Conservation (phyloP, 2,329 filamentous ascomycete genomes). For the Aspergillaceae sp. region DNA sequence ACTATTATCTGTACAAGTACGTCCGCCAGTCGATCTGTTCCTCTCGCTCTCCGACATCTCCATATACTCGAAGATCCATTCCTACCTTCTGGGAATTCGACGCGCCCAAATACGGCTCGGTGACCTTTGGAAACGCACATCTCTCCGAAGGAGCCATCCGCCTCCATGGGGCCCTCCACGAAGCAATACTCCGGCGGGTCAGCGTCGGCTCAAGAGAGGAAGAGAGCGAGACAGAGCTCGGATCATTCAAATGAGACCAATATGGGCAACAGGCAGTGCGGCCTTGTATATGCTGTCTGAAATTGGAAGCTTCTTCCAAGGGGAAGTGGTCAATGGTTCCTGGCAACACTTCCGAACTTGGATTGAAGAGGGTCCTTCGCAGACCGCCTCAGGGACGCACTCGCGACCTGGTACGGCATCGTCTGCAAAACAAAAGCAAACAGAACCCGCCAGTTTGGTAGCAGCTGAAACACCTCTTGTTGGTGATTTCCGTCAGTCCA, state of each 20-base stretch:
- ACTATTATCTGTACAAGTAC: conserved; percentile 60
- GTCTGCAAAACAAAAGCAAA: conserved; percentile 19
- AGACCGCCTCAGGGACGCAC: conserved; percentile 14
- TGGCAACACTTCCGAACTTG: conserved; percentile 74
- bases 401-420: conserved; percentile 34
- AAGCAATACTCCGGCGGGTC: conserved; percentile 53
- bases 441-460: conserved; percentile 2
- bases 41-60: conserved; percentile 66
- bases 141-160: conserved; percentile 67
- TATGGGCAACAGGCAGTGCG: conserved; percentile 85
- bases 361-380: conserved; percentile 47
- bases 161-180: conserved; percentile 58
- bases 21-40: conserved; percentile 80
- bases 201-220: conserved; percentile 52
- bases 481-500: conserved; percentile 5
- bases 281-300: conserved; percentile 85
- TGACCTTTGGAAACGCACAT: conserved; percentile 76
- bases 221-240: conserved; percentile 58
- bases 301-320: conserved; percentile 79
- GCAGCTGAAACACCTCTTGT: conserved; percentile 6
- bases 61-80: conserved; percentile 74
- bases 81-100: conserved; percentile 77
- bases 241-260: conserved; percentile 60
- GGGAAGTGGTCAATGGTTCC: conserved; percentile 71
- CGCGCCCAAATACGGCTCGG: conserved; percentile 77